phyloP scores from a whole-genome alignment of 2,329 filamentous ascomycete species.

The Aspergillus clavatus region DNA sequence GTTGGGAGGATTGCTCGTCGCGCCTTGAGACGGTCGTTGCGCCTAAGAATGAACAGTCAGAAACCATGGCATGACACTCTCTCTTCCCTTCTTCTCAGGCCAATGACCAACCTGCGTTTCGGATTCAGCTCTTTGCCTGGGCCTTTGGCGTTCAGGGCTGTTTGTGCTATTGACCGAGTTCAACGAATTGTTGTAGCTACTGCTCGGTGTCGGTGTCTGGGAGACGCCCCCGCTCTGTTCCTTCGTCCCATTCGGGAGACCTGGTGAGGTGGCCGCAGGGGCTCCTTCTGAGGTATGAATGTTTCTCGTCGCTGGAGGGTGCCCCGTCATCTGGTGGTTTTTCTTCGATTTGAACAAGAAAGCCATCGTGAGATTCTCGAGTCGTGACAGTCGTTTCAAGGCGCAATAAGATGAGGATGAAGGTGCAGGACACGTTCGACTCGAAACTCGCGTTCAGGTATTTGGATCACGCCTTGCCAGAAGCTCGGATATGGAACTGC shows the following conservation, averaged over 20 bases:
- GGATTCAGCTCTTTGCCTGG: slow-evolving; percentile 52
- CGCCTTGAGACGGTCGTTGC: slow-evolving; percentile 46
- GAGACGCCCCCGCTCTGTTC: slow-evolving; percentile 32
- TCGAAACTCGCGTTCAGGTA: slow-evolving; percentile 7
- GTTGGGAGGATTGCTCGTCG: slow-evolving; percentile 48
- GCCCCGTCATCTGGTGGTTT: slow-evolving; percentile 52
- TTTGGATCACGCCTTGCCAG: not conserved
- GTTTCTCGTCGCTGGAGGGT: slow-evolving; percentile 53
- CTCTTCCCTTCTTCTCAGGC: not conserved
- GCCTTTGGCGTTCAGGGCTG: slow-evolving; percentile 62
- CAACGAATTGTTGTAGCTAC: slow-evolving; percentile 61
- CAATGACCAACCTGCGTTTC: slow-evolving; percentile 49
- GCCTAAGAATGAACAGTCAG: slow-evolving; percentile 13
- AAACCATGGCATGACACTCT: not conserved
- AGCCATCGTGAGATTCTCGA: slow-evolving; percentile 55
- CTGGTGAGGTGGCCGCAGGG: slow-evolving; percentile 37
- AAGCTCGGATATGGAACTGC: not conserved
- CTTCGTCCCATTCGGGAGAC: slow-evolving; percentile 45
- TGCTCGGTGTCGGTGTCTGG: slow-evolving; percentile 67
- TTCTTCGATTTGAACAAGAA: slow-evolving; percentile 83
- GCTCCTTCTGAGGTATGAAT: slow-evolving; percentile 54
- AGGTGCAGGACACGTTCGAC: slow-evolving; percentile 7
- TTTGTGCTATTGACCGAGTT: slow-evolving; percentile 62
- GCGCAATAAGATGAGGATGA: slow-evolving; percentile 12
- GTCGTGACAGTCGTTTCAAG: slow-evolving; percentile 33